Evolutionary conservation across 1,284 basidiomycete species (phyloP).

Genomic region (Agroathelia rolfsii): DNA sequence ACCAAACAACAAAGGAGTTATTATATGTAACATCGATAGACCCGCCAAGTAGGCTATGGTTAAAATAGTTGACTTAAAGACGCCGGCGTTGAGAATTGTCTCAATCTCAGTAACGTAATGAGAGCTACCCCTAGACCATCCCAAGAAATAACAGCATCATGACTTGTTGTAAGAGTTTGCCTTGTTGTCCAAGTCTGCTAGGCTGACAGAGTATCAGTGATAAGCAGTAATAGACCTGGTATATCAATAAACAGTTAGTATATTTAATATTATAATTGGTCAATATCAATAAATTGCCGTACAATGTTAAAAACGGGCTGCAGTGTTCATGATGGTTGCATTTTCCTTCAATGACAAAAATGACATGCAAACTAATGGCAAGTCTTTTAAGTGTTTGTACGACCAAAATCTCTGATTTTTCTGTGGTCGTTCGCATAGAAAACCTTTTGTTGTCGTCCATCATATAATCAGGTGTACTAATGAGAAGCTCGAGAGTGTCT

Average conservation of each 20-base stretch:
- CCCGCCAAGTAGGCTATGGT: constrained; percentile 10
- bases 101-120: constrained; percentile 7
- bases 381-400: too few species aligned
- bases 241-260: too few species aligned
- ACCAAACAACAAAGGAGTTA: constrained; percentile 11
- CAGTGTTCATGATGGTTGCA: neutral
- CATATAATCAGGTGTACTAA: too few species aligned
- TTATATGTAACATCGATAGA: constrained; percentile 11
- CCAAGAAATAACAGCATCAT: constrained; percentile 13
- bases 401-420: too few species aligned
- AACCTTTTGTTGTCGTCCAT: too few species aligned
- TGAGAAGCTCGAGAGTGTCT: too few species aligned
- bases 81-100: constrained; percentile 6
- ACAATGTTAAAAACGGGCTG: neutral
- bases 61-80: constrained; percentile 8
- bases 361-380: too few species aligned
- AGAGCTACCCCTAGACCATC: constrained; percentile 13
- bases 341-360: too few species aligned
- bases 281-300: neutral
- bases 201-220: constrained; percentile 11
- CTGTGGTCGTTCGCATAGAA: too few species aligned
- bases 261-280: too few species aligned
- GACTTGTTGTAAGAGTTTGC: constrained; percentile 12
- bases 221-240: constrained; percentile 9
- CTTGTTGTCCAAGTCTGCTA: constrained; percentile 3